Evolutionary conservation across 805 yeast genomes (phyloP).

Genomic region (Hanseniaspora nectarophila): DNA sequence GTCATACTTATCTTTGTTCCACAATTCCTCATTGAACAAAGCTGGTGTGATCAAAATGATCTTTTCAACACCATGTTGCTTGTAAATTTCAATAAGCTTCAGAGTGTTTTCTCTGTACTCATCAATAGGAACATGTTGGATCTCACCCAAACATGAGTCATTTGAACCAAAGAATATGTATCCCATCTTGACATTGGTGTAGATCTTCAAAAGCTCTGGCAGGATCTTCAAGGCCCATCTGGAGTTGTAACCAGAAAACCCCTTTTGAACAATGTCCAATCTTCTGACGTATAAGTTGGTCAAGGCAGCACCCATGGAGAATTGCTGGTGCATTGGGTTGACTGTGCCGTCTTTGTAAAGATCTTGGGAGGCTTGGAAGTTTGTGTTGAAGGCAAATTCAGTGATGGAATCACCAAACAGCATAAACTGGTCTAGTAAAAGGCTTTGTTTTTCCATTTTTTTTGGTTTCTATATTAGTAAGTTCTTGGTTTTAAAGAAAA

Average conservation of each 20-base stretch:
- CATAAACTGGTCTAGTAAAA: slow-evolving; percentile 34
- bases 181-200: slow-evolving; percentile 30
- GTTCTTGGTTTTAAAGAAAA: too few relatives aligned
- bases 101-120: slow-evolving; percentile 39
- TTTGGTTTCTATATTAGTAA: too few relatives aligned
- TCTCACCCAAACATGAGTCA: slow-evolving; percentile 43
- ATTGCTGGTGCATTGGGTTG: slow-evolving; percentile 24
- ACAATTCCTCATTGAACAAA: slow-evolving; percentile 36
- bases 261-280: slow-evolving; percentile 60
- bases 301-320: slow-evolving; percentile 42
- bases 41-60: slow-evolving; percentile 56
- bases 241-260: slow-evolving; percentile 66
- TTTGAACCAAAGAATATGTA: slow-evolving; percentile 73
- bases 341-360: slow-evolving; percentile 5
- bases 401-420: slow-evolving; percentile 66
- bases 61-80: slow-evolving; percentile 33
- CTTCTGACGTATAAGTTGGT: slow-evolving; percentile 43
- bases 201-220: slow-evolving; percentile 35
- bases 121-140: slow-evolving; percentile 41
- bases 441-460: neutral
- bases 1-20: slow-evolving; percentile 29
- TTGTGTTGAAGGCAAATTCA: slow-evolving; percentile 37
- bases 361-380: slow-evolving; percentile 20
- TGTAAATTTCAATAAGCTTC: slow-evolving; percentile 33
- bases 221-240: slow-evolving; percentile 44